A percentile compares a stretch with the other conserved stretches of the same genome.
These are phyloP conservation scores for Penicillium brevicompactum DNA, from an alignment of 2,329 filamentous ascomycete species.

Conservation along the genomic window DNA sequence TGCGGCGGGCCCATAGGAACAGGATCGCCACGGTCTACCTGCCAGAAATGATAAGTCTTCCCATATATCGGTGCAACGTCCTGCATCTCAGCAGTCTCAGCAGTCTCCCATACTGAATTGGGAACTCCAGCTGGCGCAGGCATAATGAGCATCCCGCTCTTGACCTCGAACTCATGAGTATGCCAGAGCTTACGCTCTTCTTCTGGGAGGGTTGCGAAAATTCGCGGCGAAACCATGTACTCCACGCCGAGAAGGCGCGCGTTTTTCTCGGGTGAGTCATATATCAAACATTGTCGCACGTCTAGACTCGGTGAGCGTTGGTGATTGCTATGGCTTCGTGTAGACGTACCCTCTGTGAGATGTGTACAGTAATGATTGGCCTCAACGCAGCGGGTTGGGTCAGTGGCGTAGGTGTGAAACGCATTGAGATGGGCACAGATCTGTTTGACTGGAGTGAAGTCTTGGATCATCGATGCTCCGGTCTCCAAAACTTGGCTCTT, in stretches of 20 bases:
- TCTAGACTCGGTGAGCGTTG: slow-evolving; percentile 47
- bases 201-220: slow-evolving; percentile 66
- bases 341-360: slow-evolving; percentile 58
- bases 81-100: slow-evolving; percentile 80
- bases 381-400: slow-evolving; percentile 70
- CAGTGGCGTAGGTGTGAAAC: slow-evolving; percentile 80
- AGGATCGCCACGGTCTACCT: slow-evolving; percentile 72
- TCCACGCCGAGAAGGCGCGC: slow-evolving; percentile 81
- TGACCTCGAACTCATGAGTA: slow-evolving; percentile 59
- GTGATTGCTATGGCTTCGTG: background rate
- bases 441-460: slow-evolving; percentile 70
- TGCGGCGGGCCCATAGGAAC: slow-evolving; percentile 63
- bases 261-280: slow-evolving; percentile 67
- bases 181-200: slow-evolving; percentile 80
- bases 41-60: slow-evolving; percentile 86
- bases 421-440: slow-evolving; percentile 84
- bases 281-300: slow-evolving; percentile 81
- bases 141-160: slow-evolving; percentile 48
- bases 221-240: slow-evolving; percentile 75
- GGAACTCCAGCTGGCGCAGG: slow-evolving; percentile 46
- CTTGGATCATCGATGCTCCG: slow-evolving; percentile 40
- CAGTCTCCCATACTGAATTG: slow-evolving; percentile 67
- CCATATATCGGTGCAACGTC: slow-evolving; percentile 75
- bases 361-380: slow-evolving; percentile 85
- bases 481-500: slow-evolving; percentile 43